Conservation (phyloP, 2,329 filamentous ascomycete genomes). For the Aspergillus pseudoglaucus region DNA sequence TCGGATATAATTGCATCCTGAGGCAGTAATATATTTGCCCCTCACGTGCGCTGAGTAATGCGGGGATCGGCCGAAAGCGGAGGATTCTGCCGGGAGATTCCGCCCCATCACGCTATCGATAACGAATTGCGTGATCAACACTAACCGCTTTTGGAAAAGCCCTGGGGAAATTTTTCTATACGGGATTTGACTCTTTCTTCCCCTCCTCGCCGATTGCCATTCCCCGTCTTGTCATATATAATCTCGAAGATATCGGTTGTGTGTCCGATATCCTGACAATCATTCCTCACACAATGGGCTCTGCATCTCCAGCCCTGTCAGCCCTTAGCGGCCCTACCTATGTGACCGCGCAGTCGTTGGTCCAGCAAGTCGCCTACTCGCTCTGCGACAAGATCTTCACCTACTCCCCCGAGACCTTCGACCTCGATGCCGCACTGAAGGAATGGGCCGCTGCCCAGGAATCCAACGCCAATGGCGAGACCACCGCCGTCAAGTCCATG, state of each 20-base stretch:
- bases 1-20: background rate
- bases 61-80: slow-evolving; percentile 13
- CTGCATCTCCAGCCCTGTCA: slow-evolving; percentile 40
- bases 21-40: background rate
- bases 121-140: slow-evolving; percentile 32
- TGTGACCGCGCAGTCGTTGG: slow-evolving; percentile 82
- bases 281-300: slow-evolving; percentile 23
- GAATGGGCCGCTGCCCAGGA: slow-evolving; percentile 66
- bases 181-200: slow-evolving; percentile 6
- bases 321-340: slow-evolving; percentile 82
- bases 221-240: slow-evolving; percentile 17
- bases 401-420: slow-evolving; percentile 90
- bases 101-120: slow-evolving; percentile 18
- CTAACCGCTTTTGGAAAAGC: slow-evolving; percentile 25
- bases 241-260: slow-evolving; percentile 17
- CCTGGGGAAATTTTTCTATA: slow-evolving; percentile 23
- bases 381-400: slow-evolving; percentile 97
- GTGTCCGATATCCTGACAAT: slow-evolving; percentile 20
- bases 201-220: slow-evolving; percentile 7
- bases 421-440: slow-evolving; percentile 76
- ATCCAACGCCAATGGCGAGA: slow-evolving; percentile 74
- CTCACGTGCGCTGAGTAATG: slow-evolving; percentile 10
- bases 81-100: slow-evolving; percentile 12
- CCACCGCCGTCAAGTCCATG: slow-evolving; percentile 69
- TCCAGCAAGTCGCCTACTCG: slow-evolving; percentile 92